Evolutionary conservation across 1,284 basidiomycete genomes (phyloP).

Genomic region (Neonothopanus nambi): DNA sequence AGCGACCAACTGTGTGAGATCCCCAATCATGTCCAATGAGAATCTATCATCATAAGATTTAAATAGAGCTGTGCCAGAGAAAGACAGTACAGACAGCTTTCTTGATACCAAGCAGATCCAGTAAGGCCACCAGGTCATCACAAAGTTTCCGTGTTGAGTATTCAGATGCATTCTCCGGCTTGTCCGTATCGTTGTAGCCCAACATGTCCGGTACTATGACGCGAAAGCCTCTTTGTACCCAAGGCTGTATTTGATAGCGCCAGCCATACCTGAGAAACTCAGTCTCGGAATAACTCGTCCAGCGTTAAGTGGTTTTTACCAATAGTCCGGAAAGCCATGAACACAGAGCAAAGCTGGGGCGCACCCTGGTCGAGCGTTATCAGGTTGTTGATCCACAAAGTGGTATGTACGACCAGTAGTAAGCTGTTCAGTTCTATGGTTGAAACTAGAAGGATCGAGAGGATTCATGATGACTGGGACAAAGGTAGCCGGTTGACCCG

Average conservation of each 20-base stretch:
- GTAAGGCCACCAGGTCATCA: constrained; percentile 60
- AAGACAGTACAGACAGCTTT: constrained; percentile 47
- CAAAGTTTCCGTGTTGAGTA: constrained; percentile 63
- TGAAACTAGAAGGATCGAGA: constrained; percentile 48
- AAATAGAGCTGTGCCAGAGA: constrained; percentile 8
- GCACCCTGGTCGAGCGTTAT: constrained; percentile 36
- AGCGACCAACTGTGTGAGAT: constrained; percentile 53
- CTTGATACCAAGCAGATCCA: constrained; percentile 52
- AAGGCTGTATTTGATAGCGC: constrained; percentile 68
- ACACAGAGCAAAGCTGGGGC: constrained; percentile 60
- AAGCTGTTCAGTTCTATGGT: constrained; percentile 48
- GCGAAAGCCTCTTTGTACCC: constrained; percentile 62
- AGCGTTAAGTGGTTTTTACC: constrained; percentile 34
- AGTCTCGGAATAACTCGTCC: background rate
- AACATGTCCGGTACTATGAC: constrained; percentile 73
- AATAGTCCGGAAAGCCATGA: constrained; percentile 75
- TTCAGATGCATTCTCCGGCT: constrained; percentile 51
- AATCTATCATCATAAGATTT: constrained; percentile 37
- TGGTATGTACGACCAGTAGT: constrained; percentile 63
- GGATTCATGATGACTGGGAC: constrained; percentile 44
- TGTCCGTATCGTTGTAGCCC: constrained; percentile 69
- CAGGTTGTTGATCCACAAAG: constrained; percentile 64
- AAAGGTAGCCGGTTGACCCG: background rate
- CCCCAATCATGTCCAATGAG: constrained; percentile 79
- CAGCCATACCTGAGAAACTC: constrained; percentile 59